Base-by-base conservation (phyloP, 495 filamentous ascomycete species). In the Mytilinidion resinicola region DNA sequence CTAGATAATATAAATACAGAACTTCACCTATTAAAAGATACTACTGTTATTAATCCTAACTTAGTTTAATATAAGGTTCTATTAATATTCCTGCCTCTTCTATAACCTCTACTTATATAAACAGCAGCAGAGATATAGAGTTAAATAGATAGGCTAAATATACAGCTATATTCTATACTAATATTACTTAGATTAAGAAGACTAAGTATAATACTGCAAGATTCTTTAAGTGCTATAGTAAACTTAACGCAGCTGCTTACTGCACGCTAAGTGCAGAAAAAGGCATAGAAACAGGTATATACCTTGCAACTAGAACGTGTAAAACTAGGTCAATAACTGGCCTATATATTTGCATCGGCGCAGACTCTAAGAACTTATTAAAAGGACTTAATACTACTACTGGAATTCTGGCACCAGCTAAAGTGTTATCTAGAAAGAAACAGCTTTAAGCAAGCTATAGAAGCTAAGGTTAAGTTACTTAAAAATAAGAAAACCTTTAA, bases 401-500 rank as follows among this genome's bases (percentile, higher is more conserved):
- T 34, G 14, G 25, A 51, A 12, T 51, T 34, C 34, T 51, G 34
- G 48, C 25, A 51, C 34, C 25, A 51, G 25, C 48, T 51, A 51
- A 51, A 51, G 48, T 25, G 25, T n/a, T 34, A 51, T 51, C 25
- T 34, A 9, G 25, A 51, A 25, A 39, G 30, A 55, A 33, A 55
- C 44, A 35, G 51, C 34, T 55, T 55, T 43, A 55, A 48, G 53
- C 19, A 43, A 33, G 46, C 48, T 38, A 34, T 15, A 51, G 33
- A 51, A 17, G 19, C 25, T 57, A 21, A 51, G 48, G 14, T 25
- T 51, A 51, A 51, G 48, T 51, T n/a, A 43, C 20, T 50, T 34
- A 52, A 48, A 53, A 25, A 51, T 17, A 51, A 51, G 46, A 42
- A 55, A 33, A 42, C 51, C 19, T 55, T 55, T 42, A 53, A 51